Percentiles rank a stretch among this genome's conserved stretches.
These are phyloP conservation scores for Flaveria sonorensis DNA, from an alignment of 129 eudicot genomes.

Conservation along the genomic window DNA sequence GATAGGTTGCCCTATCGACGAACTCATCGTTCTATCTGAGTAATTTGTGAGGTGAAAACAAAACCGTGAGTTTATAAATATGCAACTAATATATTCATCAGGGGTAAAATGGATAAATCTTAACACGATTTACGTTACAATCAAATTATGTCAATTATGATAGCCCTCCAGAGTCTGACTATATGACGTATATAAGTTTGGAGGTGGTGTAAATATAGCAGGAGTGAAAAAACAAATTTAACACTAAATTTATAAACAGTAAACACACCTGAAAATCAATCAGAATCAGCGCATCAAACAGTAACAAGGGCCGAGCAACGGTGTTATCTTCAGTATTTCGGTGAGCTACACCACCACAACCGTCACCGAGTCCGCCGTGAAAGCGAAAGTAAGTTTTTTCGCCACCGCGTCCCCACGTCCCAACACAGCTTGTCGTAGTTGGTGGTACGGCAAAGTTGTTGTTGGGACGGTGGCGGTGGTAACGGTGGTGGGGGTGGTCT, in stretches of 20 bases:
- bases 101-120: no score
- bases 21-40: no score
- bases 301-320: conserved; percentile 20
- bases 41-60: no score
- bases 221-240: neutral
- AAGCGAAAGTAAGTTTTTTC: conserved; percentile 29
- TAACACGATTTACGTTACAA: no score
- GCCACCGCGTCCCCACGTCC: conserved; percentile 3
- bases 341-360: conserved; percentile 6
- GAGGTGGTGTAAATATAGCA: no score
- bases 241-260: neutral
- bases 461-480: neutral
- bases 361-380: conserved; percentile 41
- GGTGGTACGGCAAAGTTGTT: no score
- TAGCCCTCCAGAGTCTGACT: no score
- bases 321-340: neutral
- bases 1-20: no score
- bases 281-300: conserved; percentile 18
- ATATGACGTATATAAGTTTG: no score
- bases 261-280: conserved; percentile 10
- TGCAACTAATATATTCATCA: no score
- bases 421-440: neutral
- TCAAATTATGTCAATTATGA: no score
- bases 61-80: no score
- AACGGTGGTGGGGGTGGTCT: neutral